A percentile compares a stretch with the other conserved stretches of the same genome.
Conservation (phyloP, 108 stramenopile genomes). For the Epipyxis sp. region DNA sequence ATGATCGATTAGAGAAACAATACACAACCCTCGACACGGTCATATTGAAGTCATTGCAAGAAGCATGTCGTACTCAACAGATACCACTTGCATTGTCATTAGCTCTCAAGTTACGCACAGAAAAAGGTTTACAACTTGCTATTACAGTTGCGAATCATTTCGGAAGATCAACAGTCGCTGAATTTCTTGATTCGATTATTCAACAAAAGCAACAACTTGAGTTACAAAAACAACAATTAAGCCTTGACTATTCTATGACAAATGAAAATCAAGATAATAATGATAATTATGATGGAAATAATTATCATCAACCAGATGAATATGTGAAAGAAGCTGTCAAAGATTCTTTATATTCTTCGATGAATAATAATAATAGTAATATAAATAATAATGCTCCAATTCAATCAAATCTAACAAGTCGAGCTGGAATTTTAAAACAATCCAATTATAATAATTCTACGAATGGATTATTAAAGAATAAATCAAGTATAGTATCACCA, state of each 20-base stretch:
- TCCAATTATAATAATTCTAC: background rate
- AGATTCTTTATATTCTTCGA: background rate
- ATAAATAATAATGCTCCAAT: background rate
- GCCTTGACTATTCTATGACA: too few species aligned
- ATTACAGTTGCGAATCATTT: slow-evolving; percentile 23
- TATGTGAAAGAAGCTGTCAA: background rate
- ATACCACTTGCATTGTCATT: slow-evolving; percentile 15
- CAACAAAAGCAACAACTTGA: background rate
- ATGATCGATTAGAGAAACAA: background rate
- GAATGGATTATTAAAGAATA: background rate
- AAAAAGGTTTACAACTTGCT: background rate
- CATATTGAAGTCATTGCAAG: slow-evolving; percentile 1
- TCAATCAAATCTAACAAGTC: background rate
- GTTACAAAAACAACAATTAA: slow-evolving; percentile 1
- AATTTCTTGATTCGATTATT: slow-evolving; percentile 1
- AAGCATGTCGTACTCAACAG: background rate
- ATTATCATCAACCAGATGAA: background rate
- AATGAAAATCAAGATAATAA: too few species aligned
- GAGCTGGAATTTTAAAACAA: background rate
- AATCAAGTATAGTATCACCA: background rate
- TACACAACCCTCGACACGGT: background rate
- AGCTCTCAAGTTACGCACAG: background rate
- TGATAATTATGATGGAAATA: background rate
- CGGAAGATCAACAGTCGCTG: slow-evolving; percentile 13
- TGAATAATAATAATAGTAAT: background rate